phyloP scores from a whole-genome alignment of 2,329 filamentous ascomycete species.

The Zymoseptoria pseudotritici region DNA sequence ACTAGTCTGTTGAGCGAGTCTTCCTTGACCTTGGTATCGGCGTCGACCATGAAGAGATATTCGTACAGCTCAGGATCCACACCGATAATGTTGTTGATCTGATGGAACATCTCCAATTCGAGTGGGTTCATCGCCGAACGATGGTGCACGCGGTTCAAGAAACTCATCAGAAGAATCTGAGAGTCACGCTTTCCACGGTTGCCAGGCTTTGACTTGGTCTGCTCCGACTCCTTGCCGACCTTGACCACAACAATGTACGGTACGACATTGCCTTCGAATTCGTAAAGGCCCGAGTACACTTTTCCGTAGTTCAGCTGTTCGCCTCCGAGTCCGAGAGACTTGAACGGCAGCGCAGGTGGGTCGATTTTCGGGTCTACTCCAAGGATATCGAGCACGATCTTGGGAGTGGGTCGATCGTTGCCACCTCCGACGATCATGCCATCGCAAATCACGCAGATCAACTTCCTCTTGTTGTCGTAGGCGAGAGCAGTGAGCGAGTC shows the following conservation, averaged over 20 bases:
- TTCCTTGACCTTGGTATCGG: constrained; percentile 87
- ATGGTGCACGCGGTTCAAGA: constrained; percentile 96
- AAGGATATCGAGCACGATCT: constrained; percentile 94
- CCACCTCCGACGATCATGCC: constrained; percentile 94
- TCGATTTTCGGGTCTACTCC: constrained; percentile 96
- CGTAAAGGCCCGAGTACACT: constrained; percentile 95
- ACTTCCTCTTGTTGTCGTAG: constrained; percentile 97
- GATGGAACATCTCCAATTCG: constrained; percentile 96
- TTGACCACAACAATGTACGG: constrained; percentile 95
- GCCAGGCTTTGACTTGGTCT: constrained; percentile 81
- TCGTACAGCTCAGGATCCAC: constrained; percentile 97
- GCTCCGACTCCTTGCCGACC: constrained; percentile 93
- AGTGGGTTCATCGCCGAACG: constrained; percentile 89
- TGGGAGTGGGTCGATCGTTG: constrained; percentile 92
- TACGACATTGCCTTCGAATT: constrained; percentile 94
- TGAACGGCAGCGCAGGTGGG: constrained; percentile 87
- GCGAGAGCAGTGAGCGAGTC: constrained; percentile 90
- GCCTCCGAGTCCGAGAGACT: constrained; percentile 78
- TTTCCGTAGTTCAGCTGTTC: constrained; percentile 98
- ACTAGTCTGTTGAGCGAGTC: constrained; percentile 90
- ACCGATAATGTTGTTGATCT: constrained; percentile 98
- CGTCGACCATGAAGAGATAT: constrained; percentile 94
- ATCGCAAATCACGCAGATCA: constrained; percentile 93
- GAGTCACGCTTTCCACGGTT: constrained; percentile 99
- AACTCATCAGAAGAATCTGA: constrained; percentile 91